phyloP scores from a whole-genome alignment of 2,329 filamentous ascomycete species.

The Tympanopsis confertula region DNA sequence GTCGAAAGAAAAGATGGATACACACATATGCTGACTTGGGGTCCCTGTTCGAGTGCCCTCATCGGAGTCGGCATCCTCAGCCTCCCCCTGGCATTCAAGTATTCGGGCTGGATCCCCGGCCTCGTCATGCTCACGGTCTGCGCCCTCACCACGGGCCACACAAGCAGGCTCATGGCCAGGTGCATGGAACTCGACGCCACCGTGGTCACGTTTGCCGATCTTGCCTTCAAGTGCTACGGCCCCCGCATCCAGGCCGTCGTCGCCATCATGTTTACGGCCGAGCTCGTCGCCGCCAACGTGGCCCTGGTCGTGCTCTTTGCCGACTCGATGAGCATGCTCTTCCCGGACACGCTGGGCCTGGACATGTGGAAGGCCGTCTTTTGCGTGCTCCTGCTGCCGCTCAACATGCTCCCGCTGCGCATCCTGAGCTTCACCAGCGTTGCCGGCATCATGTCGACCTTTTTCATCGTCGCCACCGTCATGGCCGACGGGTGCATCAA shows the following conservation, averaged over 20 bases:
- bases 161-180: constrained; percentile 71
- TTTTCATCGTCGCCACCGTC: constrained; percentile 20
- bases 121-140: constrained; percentile 63
- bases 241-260: constrained; percentile 69
- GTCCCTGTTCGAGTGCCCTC: constrained; percentile 40
- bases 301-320: constrained; percentile 87
- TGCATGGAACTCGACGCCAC: constrained; percentile 78
- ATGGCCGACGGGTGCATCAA: background rate
- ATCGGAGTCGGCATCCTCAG: constrained; percentile 85
- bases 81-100: constrained; percentile 75
- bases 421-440: constrained; percentile 83
- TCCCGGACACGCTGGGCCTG: constrained; percentile 55
- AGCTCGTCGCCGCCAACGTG: constrained; percentile 78
- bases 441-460: constrained; percentile 80
- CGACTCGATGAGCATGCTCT: constrained; percentile 70
- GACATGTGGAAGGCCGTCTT: constrained; percentile 78
- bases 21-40: constrained; percentile 4
- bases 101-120: constrained; percentile 80
- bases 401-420: constrained; percentile 75
- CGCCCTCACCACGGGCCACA: constrained; percentile 71
- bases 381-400: constrained; percentile 63
- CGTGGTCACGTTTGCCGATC: constrained; percentile 86
- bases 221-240: constrained; percentile 85
- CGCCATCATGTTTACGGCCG: constrained; percentile 76
- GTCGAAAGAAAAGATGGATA: too few relatives aligned